Conservation (phyloP, 2,329 filamentous ascomycete species). For the Colletotrichum cuscutae region DNA sequence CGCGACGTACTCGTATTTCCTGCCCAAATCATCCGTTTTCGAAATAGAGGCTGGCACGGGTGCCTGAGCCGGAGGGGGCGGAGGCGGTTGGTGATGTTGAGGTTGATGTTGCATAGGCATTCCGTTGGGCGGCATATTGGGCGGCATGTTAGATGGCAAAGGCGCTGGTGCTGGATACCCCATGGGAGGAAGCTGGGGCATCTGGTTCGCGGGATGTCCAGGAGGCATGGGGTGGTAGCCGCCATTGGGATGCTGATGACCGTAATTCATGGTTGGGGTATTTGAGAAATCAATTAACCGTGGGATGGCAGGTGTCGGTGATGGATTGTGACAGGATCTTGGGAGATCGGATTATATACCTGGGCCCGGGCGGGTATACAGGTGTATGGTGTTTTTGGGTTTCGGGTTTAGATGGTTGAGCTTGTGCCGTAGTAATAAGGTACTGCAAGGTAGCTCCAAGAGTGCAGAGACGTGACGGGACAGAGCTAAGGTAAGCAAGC, state of each 20-base stretch:
- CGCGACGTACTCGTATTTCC: constrained; percentile 26
- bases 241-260: constrained; percentile 28
- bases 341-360: neutral
- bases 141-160: constrained; percentile 11
- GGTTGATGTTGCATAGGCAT: constrained; percentile 29
- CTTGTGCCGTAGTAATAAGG: neutral
- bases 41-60: constrained; percentile 9
- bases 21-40: constrained; percentile 18
- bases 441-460: neutral
- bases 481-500: neutral
- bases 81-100: constrained; percentile 17
- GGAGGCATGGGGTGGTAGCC: constrained; percentile 33
- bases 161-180: constrained; percentile 22
- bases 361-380: neutral
- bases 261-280: constrained; percentile 33
- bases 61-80: neutral
- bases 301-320: neutral
- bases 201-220: constrained; percentile 24
- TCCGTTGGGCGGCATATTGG: constrained; percentile 28
- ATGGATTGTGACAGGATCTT: neutral
- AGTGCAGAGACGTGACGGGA: neutral
- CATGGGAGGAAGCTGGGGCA: constrained; percentile 34
- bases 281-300: neutral
- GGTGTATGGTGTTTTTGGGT: neutral
- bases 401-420: neutral